Base-by-base conservation (phyloP, 805 yeast species). In the Saturnispora besseyi region DNA sequence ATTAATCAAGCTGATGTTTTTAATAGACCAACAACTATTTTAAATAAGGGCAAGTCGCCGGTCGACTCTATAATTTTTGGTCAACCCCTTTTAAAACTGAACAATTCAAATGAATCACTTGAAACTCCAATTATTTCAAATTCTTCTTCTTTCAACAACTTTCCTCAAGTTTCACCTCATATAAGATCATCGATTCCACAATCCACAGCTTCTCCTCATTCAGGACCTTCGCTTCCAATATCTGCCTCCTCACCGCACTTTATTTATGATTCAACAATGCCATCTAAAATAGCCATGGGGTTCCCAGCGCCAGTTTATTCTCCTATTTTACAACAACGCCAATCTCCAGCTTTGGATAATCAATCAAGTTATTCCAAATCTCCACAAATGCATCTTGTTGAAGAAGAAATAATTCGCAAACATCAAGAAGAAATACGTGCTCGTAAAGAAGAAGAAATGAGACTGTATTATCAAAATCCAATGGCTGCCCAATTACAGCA, bases 371-470 rank as follows among this genome's bases (percentile, higher is more conserved):
- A 24, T 22, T 21, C 34, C 2, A 31, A 43, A 21, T 13, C 45
- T 18, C 36, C 45, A 30, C 36, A 26, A 12, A 22, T 37, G 24
- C 15, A 29, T 12, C 22, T n/a, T 12, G 47, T 18, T 9, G 47
- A 45, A 4, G 47, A 45, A 18, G n/a, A 18, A 12, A 18, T 18
- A 10, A n/a, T 36, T 28, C 42, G 47, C 4, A 38, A 45, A 21
- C 47, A 45, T 24, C 47, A 45, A 28, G 47, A 34, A 22, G 42
- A 45, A 21, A 26, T 45, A 29, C 41, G 47, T 18, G 36, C 15
- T 37, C 41, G 47, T 15, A 42, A 45, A 26, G 47, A 45, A 21
- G 47, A 45, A 29, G 47, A 45, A 10, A 15, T 37, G 26, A 34
- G 42, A 34, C 5, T 24, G 6, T 29, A 34, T 45, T 36, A 45